Percentiles rank a stretch among this genome's conserved stretches.
These are phyloP conservation scores for Geosiphon pyriformis DNA, from an alignment of 192 early-diverging fungal genomes.

Conservation along the genomic window DNA sequence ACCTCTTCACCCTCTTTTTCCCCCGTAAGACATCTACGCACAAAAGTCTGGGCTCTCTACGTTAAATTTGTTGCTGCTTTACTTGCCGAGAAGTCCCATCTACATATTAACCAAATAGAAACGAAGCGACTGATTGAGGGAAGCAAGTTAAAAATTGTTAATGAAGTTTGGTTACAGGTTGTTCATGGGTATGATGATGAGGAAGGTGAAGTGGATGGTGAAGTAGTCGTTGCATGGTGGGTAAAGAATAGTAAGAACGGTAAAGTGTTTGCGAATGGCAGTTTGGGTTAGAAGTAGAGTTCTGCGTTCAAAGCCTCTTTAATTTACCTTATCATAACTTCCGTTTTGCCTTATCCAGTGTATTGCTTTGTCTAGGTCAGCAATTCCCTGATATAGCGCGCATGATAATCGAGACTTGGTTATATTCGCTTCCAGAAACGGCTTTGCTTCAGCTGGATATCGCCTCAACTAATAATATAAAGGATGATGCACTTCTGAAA, in stretches of 20 bases:
- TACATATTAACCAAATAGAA: neutral
- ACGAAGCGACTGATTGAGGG: slow-evolving; percentile 21
- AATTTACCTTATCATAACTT: neutral
- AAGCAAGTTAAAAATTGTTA: slow-evolving; percentile 28
- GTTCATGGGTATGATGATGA: slow-evolving; percentile 33
- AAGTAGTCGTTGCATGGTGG: slow-evolving; percentile 37
- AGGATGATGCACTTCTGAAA: slow-evolving; percentile 35
- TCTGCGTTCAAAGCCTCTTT: neutral
- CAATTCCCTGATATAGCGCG: slow-evolving; percentile 1
- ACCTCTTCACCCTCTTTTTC: slow-evolving; percentile 9
- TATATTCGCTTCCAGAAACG: slow-evolving; percentile 2
- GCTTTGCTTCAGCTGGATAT: neutral
- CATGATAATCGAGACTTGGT: slow-evolving; percentile 16
- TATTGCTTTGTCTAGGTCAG: slow-evolving; percentile 19
- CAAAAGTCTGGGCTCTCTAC: slow-evolving; percentile 37
- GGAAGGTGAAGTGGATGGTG: slow-evolving; percentile 38
- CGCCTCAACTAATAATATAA: neutral
- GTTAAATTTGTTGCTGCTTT: slow-evolving; percentile 35
- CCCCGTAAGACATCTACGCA: slow-evolving; percentile 28
- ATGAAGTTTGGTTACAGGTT: slow-evolving; percentile 31
- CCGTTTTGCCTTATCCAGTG: neutral
- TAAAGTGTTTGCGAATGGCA: neutral
- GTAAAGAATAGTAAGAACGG: slow-evolving; percentile 6
- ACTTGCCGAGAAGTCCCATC: slow-evolving; percentile 29
- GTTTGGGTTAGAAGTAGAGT: neutral